Evolutionary conservation across 1,139 yeast genomes (phyloP).

Genomic region (Hanseniaspora gamundiae): DNA sequence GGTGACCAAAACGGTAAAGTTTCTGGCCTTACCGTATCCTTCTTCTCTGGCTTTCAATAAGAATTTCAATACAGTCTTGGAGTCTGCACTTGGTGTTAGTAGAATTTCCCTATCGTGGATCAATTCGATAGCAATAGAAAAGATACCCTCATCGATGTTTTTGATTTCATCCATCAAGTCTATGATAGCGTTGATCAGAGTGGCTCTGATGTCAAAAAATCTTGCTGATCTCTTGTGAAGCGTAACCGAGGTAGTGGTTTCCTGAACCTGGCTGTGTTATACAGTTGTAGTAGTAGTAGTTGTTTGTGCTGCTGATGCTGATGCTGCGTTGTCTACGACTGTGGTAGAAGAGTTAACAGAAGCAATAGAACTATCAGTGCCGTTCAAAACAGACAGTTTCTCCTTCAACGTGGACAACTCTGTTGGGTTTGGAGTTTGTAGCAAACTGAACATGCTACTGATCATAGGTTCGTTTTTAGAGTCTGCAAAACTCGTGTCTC

Average conservation of each 20-base stretch:
- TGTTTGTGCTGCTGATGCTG: too few relatives aligned
- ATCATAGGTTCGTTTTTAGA: constrained; percentile 44
- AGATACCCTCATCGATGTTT: constrained; percentile 82
- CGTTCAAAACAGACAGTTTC: neutral
- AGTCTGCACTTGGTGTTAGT: constrained; percentile 87
- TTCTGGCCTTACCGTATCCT: constrained; percentile 42
- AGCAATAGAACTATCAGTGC: constrained; percentile 9
- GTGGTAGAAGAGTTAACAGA: constrained; percentile 22
- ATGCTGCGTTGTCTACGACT: neutral
- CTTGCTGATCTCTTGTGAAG: constrained; percentile 22
- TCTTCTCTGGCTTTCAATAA: constrained; percentile 68
- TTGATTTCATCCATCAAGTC: constrained; percentile 88
- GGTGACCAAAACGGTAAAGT: constrained; percentile 83
- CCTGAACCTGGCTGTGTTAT: too few relatives aligned
- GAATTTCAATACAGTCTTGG: constrained; percentile 80
- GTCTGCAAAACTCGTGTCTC: constrained; percentile 16
- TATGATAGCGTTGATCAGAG: constrained; percentile 86
- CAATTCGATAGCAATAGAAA: constrained; percentile 80
- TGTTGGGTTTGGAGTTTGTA: constrained; percentile 25
- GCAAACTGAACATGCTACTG: constrained; percentile 78
- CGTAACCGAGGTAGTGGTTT: neutral
- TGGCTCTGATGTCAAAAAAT: constrained; percentile 56
- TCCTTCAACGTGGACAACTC: constrained; percentile 13
- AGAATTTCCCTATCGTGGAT: constrained; percentile 90
- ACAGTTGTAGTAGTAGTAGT: too few relatives aligned